Evolutionary conservation across 202 grass and related monocot genomes (phyloP).

Genomic region (Zizania palustris): DNA sequence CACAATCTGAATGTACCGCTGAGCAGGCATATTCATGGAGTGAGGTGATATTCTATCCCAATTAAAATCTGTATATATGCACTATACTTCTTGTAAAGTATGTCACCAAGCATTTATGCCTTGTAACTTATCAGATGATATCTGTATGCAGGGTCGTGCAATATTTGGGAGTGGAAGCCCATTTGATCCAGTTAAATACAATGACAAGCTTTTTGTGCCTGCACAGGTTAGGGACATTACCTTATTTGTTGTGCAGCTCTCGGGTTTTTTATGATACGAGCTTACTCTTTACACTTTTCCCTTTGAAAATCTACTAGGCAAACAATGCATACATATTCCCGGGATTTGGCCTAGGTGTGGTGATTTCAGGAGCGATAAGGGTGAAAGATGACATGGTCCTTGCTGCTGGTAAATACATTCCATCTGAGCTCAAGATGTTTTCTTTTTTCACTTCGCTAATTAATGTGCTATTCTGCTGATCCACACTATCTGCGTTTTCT

Average conservation of each 20-base stretch:
- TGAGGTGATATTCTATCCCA: constrained; percentile 47
- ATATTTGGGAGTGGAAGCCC: constrained; percentile 97
- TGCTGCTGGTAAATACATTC: constrained; percentile 65
- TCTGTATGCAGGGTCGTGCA: constrained; percentile 53
- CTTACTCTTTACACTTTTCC: not conserved
- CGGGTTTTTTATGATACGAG: not conserved
- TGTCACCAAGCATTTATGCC: not conserved
- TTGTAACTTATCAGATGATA: constrained; percentile 18
- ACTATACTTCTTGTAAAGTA: not conserved
- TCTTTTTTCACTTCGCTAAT: not conserved
- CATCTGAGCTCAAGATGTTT: not conserved
- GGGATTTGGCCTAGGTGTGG: constrained; percentile 80
- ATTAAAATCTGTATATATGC: not conserved
- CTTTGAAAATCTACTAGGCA: constrained; percentile 49
- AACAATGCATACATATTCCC: constrained; percentile 99
- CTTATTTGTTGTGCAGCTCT: not conserved
- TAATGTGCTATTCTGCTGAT: not conserved
- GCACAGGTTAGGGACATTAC: constrained; percentile 61
- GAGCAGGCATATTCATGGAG: constrained; percentile 86
- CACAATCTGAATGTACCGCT: constrained; percentile 76
- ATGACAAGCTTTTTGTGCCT: constrained; percentile 42
- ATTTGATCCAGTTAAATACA: constrained; percentile 88
- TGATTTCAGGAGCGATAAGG: constrained; percentile 74
- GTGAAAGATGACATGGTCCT: constrained; percentile 83
- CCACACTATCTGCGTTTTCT: constrained; percentile 11